Conservation (phyloP, 768 basidiomycete species). For the Candolleomyces aberdarensis region DNA sequence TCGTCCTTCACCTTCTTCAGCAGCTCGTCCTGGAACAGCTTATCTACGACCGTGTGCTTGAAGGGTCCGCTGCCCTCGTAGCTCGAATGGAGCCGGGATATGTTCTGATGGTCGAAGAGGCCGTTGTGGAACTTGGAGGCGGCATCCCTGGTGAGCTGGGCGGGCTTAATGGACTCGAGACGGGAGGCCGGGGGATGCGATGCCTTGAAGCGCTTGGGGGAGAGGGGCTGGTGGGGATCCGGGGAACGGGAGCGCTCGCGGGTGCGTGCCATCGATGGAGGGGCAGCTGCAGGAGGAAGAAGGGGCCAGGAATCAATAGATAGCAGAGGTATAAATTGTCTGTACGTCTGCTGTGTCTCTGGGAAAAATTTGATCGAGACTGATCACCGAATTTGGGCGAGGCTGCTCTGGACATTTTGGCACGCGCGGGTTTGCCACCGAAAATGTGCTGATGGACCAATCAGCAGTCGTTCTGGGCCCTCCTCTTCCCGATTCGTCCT, state of each 20-base stretch:
- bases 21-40: slow-evolving; percentile 82
- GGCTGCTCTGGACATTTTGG: slow-evolving; percentile 7
- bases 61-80: slow-evolving; percentile 69
- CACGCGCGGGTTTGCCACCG: not conserved
- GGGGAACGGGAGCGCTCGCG: slow-evolving; percentile 47
- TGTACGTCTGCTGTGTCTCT: not conserved
- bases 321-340: not conserved
- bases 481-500: no score
- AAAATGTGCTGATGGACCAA: no score
- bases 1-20: slow-evolving; percentile 81
- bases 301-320: not conserved
- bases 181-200: slow-evolving; percentile 17
- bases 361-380: slow-evolving; percentile 12
- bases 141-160: slow-evolving; percentile 13
- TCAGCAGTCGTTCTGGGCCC: no score
- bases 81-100: slow-evolving; percentile 48
- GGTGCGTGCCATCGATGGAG: slow-evolving; percentile 39
- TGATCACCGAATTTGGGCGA: slow-evolving; percentile 9
- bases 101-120: slow-evolving; percentile 55
- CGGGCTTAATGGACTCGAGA: slow-evolving; percentile 12
- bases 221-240: slow-evolving; percentile 14
- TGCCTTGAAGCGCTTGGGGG: slow-evolving; percentile 27
- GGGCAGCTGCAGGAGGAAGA: not conserved
- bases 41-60: slow-evolving; percentile 78
- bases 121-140: slow-evolving; percentile 44